phyloP scores from a whole-genome alignment of 805 yeast species.

The Sporopachydermia quercuum region DNA sequence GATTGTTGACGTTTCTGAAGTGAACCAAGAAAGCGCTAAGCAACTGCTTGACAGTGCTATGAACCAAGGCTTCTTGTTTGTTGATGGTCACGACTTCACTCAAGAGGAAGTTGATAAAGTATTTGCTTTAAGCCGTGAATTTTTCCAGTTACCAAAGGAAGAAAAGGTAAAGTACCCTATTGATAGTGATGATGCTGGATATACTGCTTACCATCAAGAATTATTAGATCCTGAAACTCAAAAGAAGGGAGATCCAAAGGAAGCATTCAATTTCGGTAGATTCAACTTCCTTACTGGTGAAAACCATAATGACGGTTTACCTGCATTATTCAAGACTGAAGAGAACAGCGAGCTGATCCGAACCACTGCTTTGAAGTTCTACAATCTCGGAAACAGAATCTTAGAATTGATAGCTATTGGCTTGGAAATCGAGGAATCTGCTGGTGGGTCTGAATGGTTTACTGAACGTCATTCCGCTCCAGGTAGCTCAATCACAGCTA shows the following conservation, averaged over 20 bases:
- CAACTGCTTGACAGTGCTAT: slow-evolving; percentile 42
- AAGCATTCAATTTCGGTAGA: slow-evolving; percentile 50
- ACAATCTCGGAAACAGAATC: slow-evolving; percentile 31
- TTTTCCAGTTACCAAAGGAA: slow-evolving; percentile 34
- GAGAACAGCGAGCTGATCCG: slow-evolving; percentile 27
- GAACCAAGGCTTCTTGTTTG: slow-evolving; percentile 49
- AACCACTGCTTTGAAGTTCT: slow-evolving; percentile 29
- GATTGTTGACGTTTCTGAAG: slow-evolving; percentile 40
- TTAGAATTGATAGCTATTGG: slow-evolving; percentile 47
- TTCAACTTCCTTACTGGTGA: slow-evolving; percentile 37
- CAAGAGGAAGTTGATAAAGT: slow-evolving; percentile 35
- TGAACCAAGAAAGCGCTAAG: slow-evolving; percentile 28
- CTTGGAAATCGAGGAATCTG: slow-evolving; percentile 38
- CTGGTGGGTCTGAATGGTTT: slow-evolving; percentile 48
- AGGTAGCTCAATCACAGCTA: slow-evolving; percentile 50
- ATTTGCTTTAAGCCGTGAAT: slow-evolving; percentile 27
- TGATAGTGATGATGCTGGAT: slow-evolving; percentile 43
- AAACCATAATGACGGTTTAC: slow-evolving; percentile 26
- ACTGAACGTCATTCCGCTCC: slow-evolving; percentile 38
- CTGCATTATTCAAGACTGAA: slow-evolving; percentile 32
- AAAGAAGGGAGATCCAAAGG: slow-evolving; percentile 28
- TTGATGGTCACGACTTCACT: slow-evolving; percentile 54
- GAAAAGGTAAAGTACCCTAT: slow-evolving; percentile 38
- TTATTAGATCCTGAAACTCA: slow-evolving; percentile 24
- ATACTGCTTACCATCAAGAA: slow-evolving; percentile 40